These are phyloP conservation scores for Tieghemostelium lacteum DNA, from an alignment of 78 protist genomes.

Conservation along the genomic window DNA sequence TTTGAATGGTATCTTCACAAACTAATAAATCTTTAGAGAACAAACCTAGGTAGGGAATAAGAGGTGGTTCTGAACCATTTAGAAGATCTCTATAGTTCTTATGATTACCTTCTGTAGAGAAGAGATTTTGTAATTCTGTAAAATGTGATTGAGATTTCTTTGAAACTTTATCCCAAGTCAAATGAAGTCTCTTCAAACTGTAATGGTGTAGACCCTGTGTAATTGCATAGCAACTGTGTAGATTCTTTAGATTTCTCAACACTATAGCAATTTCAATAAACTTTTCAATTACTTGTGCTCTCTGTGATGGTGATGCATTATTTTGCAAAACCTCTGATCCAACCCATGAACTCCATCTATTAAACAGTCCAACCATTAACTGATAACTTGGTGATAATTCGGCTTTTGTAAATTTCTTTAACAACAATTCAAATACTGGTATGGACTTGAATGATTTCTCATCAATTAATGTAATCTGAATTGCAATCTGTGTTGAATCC, in stretches of 20 bases:
- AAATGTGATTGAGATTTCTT: slow-evolving; percentile 13
- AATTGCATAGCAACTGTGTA: slow-evolving; percentile 53
- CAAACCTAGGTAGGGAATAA: slow-evolving; percentile 64
- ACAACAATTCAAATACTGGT: slow-evolving; percentile 18
- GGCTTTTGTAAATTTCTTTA: slow-evolving; percentile 33
- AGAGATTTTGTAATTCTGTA: slow-evolving; percentile 9
- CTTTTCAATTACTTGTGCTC: slow-evolving; percentile 46
- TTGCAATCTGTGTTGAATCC: slow-evolving; percentile 25
- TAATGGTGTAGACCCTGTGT: slow-evolving; percentile 56
- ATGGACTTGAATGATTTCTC: slow-evolving; percentile 39
- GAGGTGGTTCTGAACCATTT: slow-evolving; percentile 13
- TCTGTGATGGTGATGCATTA: neutral
- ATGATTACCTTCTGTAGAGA: slow-evolving; percentile 52
- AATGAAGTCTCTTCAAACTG: slow-evolving; percentile 23
- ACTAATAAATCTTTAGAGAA: slow-evolving; percentile 53
- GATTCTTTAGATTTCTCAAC: slow-evolving; percentile 17
- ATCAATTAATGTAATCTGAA: slow-evolving; percentile 51
- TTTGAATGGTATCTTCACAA: slow-evolving; percentile 20
- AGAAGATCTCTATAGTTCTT: slow-evolving; percentile 49
- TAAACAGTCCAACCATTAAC: slow-evolving; percentile 36
- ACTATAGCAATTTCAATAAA: slow-evolving; percentile 31
- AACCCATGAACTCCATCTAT: slow-evolving; percentile 74
- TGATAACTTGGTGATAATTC: slow-evolving; percentile 45
- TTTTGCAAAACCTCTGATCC: slow-evolving; percentile 57
- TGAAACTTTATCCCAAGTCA: slow-evolving; percentile 49